Conservation (phyloP, 768 basidiomycete species). For the Dictyophora rubrovolvata region DNA sequence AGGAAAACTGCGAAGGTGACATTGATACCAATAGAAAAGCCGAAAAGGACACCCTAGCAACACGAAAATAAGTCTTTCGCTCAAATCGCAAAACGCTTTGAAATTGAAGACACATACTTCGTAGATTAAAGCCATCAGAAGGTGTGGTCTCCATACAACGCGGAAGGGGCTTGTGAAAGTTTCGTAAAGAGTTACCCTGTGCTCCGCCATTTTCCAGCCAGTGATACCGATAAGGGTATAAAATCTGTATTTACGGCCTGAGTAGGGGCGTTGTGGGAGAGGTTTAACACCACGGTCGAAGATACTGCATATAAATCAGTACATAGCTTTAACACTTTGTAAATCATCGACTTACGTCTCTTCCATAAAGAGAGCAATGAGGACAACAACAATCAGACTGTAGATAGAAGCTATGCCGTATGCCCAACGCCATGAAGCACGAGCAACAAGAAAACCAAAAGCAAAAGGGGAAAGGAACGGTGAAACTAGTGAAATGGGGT, state of each 20-base stretch:
- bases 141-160: conserved; percentile 55
- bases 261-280: conserved; percentile 32
- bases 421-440: conserved; percentile 40
- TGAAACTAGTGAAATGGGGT: conserved; percentile 25
- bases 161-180: conserved; percentile 36
- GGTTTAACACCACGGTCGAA: conserved; percentile 51
- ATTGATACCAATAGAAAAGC: conserved; percentile 56
- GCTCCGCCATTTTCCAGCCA: conserved; percentile 46
- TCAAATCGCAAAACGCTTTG: not conserved
- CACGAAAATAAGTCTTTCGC: not conserved
- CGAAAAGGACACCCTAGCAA: conserved; percentile 45
- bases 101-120: conserved; percentile 23
- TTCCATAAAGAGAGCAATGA: conserved; percentile 52
- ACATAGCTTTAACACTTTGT: conserved; percentile 3
- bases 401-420: conserved; percentile 60
- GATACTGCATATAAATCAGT: conserved; percentile 28
- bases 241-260: conserved; percentile 39
- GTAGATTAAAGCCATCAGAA: conserved; percentile 40
- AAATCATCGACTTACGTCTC: conserved; percentile 41
- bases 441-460: conserved; percentile 58
- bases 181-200: conserved; percentile 40
- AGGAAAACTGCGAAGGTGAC: conserved; percentile 61
- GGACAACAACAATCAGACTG: conserved; percentile 38
- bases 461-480: conserved; percentile 56
- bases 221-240: conserved; percentile 58